Evolutionary conservation across 441 rosid genomes (phyloP).

Genomic region (Codiaeum variegatum): DNA sequence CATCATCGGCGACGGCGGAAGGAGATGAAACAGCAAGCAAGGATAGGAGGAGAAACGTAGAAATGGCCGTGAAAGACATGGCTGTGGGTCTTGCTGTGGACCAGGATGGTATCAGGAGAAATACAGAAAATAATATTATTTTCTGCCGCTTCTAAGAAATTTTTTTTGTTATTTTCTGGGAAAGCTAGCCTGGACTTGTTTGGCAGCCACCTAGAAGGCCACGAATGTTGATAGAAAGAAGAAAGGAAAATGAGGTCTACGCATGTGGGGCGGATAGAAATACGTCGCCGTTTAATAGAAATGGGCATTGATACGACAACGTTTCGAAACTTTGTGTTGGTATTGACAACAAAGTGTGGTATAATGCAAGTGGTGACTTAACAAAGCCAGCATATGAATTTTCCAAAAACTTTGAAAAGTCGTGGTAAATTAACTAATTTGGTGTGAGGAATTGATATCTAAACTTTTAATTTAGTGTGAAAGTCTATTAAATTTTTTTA

Average conservation of each 20-base stretch:
- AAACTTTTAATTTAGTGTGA: no score
- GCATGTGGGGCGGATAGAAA: background rate
- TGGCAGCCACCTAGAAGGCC: background rate
- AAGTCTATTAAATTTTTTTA: no score
- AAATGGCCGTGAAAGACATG: slow-evolving; percentile 11
- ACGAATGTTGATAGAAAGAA: background rate
- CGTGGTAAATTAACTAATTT: no score
- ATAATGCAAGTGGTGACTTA: background rate
- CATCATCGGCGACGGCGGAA: slow-evolving; percentile 22
- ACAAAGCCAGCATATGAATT: background rate
- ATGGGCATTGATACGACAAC: no score
- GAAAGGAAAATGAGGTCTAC: background rate
- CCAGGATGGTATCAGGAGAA: background rate
- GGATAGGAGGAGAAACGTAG: slow-evolving; percentile 18
- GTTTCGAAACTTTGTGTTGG: background rate
- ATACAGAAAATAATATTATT: background rate
- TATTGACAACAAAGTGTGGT: background rate
- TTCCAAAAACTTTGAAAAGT: background rate
- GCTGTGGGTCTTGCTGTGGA: background rate
- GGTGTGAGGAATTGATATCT: no score
- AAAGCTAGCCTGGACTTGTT: background rate
- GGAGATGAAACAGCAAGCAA: slow-evolving; percentile 16
- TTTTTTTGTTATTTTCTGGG: background rate
- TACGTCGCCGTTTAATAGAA: background rate
- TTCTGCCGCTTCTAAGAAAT: background rate